Conservation (phyloP, 2,329 filamentous ascomycete species). For the Ophiostoma triangulosporum region DNA sequence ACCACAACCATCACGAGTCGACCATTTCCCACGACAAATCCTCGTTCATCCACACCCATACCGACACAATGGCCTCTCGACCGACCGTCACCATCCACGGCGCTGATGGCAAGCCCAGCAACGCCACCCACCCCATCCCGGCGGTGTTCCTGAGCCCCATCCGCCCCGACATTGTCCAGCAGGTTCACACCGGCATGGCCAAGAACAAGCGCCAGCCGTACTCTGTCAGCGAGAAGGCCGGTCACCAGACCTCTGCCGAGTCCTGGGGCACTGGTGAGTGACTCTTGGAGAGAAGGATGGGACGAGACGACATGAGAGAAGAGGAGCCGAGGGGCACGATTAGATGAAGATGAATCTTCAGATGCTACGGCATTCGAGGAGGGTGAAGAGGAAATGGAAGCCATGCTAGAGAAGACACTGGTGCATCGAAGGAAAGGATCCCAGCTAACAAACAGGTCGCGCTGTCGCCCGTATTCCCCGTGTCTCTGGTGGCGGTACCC, state of each 20-base stretch:
- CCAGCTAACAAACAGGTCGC: conserved; percentile 56
- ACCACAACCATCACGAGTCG: conserved; percentile 5
- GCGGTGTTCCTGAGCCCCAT: conserved; percentile 96
- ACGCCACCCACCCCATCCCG: conserved; percentile 81
- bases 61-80: conserved; percentile 66
- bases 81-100: conserved; percentile 96
- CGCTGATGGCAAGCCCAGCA: conserved; percentile 86
- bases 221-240: conserved; percentile 99
- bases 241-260: conserved; percentile 99
- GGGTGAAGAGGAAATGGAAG: too few relatives aligned
- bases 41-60: conserved; percentile 2
- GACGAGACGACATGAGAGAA: neutral
- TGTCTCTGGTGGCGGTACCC: conserved; percentile 99
- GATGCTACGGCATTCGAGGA: too few relatives aligned
- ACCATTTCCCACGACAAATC: conserved; percentile 5
- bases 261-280: conserved; percentile 97
- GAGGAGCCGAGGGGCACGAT: neutral
- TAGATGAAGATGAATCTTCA: neutral
- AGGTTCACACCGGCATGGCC: conserved; percentile 97
- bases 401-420: too few relatives aligned
- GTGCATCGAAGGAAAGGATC: too few relatives aligned
- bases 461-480: conserved; percentile 99
- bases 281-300: conserved; percentile 2
- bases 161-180: conserved; percentile 97
- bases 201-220: conserved; percentile 99